Evolutionary conservation across 192 early-diverging fungal species (phyloP).

Genomic region (Coemansia sp.): DNA sequence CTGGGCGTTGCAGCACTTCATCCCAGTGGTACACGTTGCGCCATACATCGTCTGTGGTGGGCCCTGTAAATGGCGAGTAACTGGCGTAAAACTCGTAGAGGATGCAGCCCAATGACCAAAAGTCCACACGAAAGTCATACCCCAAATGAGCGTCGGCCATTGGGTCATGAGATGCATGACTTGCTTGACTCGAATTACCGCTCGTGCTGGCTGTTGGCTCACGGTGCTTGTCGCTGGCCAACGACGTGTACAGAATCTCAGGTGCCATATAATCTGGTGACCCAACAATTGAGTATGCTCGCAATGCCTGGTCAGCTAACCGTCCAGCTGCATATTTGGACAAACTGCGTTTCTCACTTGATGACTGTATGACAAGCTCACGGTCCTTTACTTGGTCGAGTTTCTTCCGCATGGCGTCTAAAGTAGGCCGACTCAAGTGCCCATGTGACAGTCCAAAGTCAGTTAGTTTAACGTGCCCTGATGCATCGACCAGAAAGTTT

Average conservation of each 20-base stretch:
- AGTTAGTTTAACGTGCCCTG: conserved; percentile 85
- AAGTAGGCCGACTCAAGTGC: conserved; percentile 57
- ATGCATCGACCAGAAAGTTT: conserved; percentile 52
- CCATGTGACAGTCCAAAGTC: conserved; percentile 91
- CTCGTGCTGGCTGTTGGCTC: conserved; percentile 20
- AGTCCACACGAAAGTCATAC: conserved; percentile 73
- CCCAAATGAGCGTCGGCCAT: conserved; percentile 58
- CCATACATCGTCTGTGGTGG: conserved; percentile 72
- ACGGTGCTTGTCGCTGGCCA: conserved; percentile 34
- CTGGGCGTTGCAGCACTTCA: conserved; percentile 69
- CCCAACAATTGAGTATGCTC: conserved; percentile 77
- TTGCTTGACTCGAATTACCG: conserved; percentile 41
- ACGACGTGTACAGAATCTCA: conserved; percentile 69
- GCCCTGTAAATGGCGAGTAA: conserved; percentile 73
- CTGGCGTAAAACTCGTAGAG: conserved; percentile 75
- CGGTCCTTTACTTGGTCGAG: conserved; percentile 59
- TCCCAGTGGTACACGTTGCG: conserved; percentile 84
- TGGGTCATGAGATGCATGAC: conserved; percentile 37
- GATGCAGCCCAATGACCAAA: conserved; percentile 75
- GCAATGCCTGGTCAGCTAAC: conserved; percentile 54
- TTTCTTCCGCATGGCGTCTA: conserved; percentile 54
- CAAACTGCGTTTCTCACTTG: conserved; percentile 51
- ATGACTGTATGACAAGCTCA: conserved; percentile 46
- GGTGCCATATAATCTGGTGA: conserved; percentile 95
- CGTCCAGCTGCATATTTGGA: conserved; percentile 44